A percentile compares a stretch with the other conserved stretches of the same genome.
phyloP scores from a whole-genome alignment of 2,329 filamentous ascomycete species.

The Leptographium lundbergii region DNA sequence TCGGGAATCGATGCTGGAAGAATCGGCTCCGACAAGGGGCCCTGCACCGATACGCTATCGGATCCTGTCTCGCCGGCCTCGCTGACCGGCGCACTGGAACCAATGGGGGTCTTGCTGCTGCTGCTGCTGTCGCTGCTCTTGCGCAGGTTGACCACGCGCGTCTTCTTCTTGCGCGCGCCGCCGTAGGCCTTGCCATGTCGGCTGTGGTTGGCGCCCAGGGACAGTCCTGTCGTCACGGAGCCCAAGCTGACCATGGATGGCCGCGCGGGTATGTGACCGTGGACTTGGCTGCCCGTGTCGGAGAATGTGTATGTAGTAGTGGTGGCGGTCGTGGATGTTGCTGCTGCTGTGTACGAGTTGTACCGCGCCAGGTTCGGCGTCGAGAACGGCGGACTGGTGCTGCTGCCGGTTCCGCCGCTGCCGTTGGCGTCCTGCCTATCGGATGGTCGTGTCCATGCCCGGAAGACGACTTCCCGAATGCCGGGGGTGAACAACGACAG shows the following conservation, averaged over 20 bases:
- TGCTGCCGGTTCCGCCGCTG: not conserved
- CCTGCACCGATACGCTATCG: slow-evolving; percentile 36
- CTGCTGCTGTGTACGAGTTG: slow-evolving; percentile 46
- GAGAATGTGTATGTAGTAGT: slow-evolving; percentile 64
- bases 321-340: slow-evolving; percentile 44
- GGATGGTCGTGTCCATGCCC: slow-evolving; percentile 74
- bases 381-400: slow-evolving; percentile 29
- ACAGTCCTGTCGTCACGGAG: slow-evolving; percentile 49
- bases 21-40: slow-evolving; percentile 49
- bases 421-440: slow-evolving; percentile 49
- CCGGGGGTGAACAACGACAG: slow-evolving; percentile 82
- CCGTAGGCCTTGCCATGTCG: slow-evolving; percentile 46
- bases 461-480: slow-evolving; percentile 82
- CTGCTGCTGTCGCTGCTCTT: slow-evolving; percentile 25
- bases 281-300: slow-evolving; percentile 51
- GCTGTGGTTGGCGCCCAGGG: slow-evolving; percentile 45
- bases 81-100: slow-evolving; percentile 32
- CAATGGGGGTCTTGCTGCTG: slow-evolving; percentile 16
- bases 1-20: slow-evolving; percentile 44
- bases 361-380: slow-evolving; percentile 47
- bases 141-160: slow-evolving; percentile 69
- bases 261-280: slow-evolving; percentile 53
- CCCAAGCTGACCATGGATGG: slow-evolving; percentile 52
- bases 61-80: slow-evolving; percentile 37
- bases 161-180: slow-evolving; percentile 63